Percentiles rank a stretch among this genome's conserved stretches.
These are phyloP conservation scores for Colletotrichum sp. DNA, from an alignment of 2,329 filamentous ascomycete genomes.

Conservation along the genomic window DNA sequence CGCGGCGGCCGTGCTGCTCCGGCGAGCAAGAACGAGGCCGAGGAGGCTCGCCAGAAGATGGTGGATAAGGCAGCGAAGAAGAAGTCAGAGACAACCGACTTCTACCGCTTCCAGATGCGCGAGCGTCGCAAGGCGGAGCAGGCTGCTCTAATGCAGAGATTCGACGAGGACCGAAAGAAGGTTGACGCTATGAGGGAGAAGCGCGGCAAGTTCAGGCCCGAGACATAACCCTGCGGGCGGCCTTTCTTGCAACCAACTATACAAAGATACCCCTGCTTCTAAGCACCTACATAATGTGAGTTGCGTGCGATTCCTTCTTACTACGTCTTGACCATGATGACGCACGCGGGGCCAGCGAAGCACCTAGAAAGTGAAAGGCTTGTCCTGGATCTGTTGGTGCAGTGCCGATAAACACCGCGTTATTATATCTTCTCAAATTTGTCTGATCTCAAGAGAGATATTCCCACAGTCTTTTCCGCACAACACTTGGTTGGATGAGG, in stretches of 20 bases:
- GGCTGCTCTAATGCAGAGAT: constrained; percentile 68
- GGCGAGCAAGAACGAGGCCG: constrained; percentile 73
- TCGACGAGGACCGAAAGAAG: constrained; percentile 77
- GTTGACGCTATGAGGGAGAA: constrained; percentile 73
- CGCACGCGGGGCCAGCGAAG: constrained; percentile 58
- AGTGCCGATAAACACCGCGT: constrained; percentile 68
- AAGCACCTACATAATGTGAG: constrained; percentile 19
- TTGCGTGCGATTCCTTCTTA: constrained; percentile 5
- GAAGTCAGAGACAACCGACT: constrained; percentile 70
- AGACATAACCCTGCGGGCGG: constrained; percentile 36
- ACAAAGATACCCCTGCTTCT: constrained; percentile 5
- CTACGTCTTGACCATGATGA: constrained; percentile 45
- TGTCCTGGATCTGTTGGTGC: constrained; percentile 28
- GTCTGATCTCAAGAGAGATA: constrained; percentile 51
- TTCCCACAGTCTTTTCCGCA: background rate
- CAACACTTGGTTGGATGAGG: background rate
- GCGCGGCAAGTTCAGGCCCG: constrained; percentile 64
- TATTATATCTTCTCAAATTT: constrained; percentile 68
- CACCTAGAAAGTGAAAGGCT: constrained; percentile 16
- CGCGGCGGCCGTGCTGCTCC: constrained; percentile 77
- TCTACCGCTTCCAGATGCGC: constrained; percentile 83
- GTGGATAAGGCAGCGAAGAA: constrained; percentile 67
- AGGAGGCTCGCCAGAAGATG: constrained; percentile 62
- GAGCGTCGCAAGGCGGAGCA: constrained; percentile 80
- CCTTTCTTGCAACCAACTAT: background rate